Evolutionary conservation across 1,139 yeast genomes (phyloP), one percentile per base, ranked within the genome.

Genomic region (Diutina sp.): DNA sequence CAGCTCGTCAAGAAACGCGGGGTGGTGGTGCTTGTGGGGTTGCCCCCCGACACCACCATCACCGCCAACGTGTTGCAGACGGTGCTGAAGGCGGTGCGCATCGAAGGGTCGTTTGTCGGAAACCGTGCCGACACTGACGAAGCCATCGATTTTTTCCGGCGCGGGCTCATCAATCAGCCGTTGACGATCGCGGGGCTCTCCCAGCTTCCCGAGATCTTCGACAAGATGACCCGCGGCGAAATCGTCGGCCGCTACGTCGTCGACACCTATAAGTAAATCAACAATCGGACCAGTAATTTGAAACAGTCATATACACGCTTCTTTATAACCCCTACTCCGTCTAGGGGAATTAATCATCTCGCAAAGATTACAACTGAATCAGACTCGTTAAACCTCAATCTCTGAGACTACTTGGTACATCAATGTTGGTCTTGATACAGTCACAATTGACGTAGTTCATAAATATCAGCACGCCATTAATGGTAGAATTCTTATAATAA

Each of bases 51-150:
- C 63, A 88, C 91, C 57, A 77, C 78, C 66, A 80, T 79, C 62
- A 72, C 73, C 61, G 79, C 87, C 44, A 79, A 80, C 57, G 86
- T 86, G 58, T 83, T 86, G 72, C 74, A 71, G 61, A 79, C 85
- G 57, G 91, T 87, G 61, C 78, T 84, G 64, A 83, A 77, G 69
- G 79, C 87, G 56, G 73, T 85, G 66, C 74, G 74, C 67, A 82
- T 86, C 66, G 80, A 76, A 67, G 93, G 91, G 62, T 85, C 91
- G 56, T 85, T 85, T 67, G 91, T 87, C 60, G 93, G 93, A 62
- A 85, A 85, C 79, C 82, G 91, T 71, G 85, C 85, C 59, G 93
- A 87, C 69, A 77, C 90, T 58, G 80, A 83, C 64, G 93, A 86
- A 72, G 91, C 93, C 59, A 72, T 86, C 62, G 87, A 84, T 64